A percentile compares a stretch with the other conserved stretches of the same genome.
These are phyloP conservation scores for Populus trichocarpa DNA, from an alignment of 441 rosid species.

Conservation along the genomic window DNA sequence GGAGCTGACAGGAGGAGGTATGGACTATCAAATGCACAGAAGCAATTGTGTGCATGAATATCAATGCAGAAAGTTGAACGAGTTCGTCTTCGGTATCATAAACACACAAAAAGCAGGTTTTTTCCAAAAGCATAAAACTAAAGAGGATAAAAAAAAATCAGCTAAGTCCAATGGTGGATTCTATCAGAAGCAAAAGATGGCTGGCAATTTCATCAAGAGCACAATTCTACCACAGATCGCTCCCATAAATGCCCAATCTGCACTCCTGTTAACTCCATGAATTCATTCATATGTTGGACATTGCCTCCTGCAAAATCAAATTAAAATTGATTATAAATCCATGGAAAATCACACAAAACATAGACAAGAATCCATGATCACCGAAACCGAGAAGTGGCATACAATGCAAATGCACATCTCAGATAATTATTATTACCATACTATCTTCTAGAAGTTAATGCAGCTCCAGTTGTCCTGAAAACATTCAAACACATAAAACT, in stretches of 20 bases:
- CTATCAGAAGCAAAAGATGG: conserved; percentile 13
- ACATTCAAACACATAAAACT: not conserved
- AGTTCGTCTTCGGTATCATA: not conserved
- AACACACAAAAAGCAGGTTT: not conserved
- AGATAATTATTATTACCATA: conserved; percentile 8
- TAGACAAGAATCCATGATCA: not conserved
- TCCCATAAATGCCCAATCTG: conserved; percentile 10
- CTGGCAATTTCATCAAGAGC: conserved; percentile 12
- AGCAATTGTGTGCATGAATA: conserved; percentile 13
- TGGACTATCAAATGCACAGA: conserved; percentile 3
- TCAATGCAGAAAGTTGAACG: conserved; percentile 1
- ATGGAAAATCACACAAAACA: not conserved
- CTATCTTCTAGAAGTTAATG: conserved; percentile 43
- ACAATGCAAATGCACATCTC: not conserved
- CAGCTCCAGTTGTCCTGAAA: conserved; percentile 45
- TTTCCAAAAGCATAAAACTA: conserved; percentile 11
- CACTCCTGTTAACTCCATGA: conserved; percentile 1
- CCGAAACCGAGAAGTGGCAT: not conserved
- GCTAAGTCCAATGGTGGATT: conserved; percentile 15
- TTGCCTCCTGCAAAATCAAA: conserved; percentile 31
- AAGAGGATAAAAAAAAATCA: not conserved
- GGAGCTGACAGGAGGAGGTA: not conserved
- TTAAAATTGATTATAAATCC: not conserved
- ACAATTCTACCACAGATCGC: not conserved
- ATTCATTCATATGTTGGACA: not conserved